Evolutionary conservation across 2,329 filamentous ascomycete genomes (phyloP).

Genomic region (Botrytis deweyae): DNA sequence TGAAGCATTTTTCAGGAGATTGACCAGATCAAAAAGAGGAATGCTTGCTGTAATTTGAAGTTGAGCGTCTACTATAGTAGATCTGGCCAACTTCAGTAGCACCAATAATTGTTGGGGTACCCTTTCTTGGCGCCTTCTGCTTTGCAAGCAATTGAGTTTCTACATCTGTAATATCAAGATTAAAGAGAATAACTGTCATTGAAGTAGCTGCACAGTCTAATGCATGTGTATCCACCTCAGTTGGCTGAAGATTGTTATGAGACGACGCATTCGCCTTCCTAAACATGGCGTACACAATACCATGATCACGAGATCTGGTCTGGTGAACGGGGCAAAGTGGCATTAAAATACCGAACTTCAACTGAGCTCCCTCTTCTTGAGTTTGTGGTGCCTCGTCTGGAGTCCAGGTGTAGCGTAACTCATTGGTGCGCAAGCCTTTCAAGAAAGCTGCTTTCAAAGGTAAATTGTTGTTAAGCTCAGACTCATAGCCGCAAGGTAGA

Average conservation of each 20-base stretch:
- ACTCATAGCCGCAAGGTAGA: conserved; percentile 21
- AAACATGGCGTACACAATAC: conserved; percentile 12
- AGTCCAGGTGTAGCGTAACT: conserved; percentile 1
- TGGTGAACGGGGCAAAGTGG: background rate
- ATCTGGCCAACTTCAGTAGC: conserved; percentile 8
- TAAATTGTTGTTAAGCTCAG: background rate
- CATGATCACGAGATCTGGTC: background rate
- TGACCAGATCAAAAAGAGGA: background rate
- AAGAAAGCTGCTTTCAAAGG: background rate
- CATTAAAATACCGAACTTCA: background rate
- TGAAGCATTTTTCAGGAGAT: background rate
- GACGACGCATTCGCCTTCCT: background rate
- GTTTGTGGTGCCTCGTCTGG: background rate
- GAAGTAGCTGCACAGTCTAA: background rate
- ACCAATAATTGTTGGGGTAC: background rate
- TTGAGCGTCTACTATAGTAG: conserved; percentile 10
- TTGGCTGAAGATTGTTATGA: background rate
- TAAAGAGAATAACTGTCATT: conserved; percentile 2
- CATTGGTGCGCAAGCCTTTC: background rate
- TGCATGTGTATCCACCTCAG: background rate
- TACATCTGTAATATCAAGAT: background rate
- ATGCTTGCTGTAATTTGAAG: background rate
- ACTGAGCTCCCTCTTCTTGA: background rate
- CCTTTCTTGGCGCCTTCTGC: background rate
- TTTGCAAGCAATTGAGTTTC: background rate